Conservation (phyloP, 148 eudicot species). For the Chenopodium berlandieri region DNA sequence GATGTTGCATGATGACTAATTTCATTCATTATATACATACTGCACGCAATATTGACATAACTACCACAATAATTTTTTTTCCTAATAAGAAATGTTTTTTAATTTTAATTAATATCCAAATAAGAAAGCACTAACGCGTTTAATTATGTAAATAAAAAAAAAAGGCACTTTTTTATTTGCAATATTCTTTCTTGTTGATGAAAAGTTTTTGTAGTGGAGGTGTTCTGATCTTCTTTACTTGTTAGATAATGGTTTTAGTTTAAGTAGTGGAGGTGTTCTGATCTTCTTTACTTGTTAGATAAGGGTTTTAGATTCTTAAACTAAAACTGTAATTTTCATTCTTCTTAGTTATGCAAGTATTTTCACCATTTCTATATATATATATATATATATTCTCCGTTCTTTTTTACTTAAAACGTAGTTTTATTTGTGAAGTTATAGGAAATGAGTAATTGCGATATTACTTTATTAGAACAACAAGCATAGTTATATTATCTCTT, state of each 20-base stretch:
- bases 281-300: conserved; percentile 20
- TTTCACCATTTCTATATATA: too few relatives aligned
- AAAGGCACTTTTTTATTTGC: neutral
- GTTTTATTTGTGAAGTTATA: too few relatives aligned
- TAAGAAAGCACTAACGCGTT: conserved; percentile 13
- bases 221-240: conserved; percentile 22
- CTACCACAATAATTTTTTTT: neutral
- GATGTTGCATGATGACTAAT: neutral
- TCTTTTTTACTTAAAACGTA: too few relatives aligned
- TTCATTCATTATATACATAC: neutral
- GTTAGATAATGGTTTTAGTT: neutral
- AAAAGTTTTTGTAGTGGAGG: neutral
- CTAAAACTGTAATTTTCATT: neutral
- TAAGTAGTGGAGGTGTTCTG: too few relatives aligned
- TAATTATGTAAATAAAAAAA: neutral
- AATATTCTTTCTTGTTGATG: neutral
- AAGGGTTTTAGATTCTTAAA: neutral
- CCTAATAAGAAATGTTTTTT: neutral
- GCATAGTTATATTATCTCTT: too few relatives aligned
- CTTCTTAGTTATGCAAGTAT: too few relatives aligned
- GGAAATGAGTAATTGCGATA: too few relatives aligned
- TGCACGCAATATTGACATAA: neutral
- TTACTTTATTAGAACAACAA: too few relatives aligned
- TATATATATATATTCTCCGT: too few relatives aligned
- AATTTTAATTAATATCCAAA: neutral